Evolutionary conservation across 352 stramenopile species (phyloP), one percentile per base, ranked within the genome.

Genomic region (Phytophthora capsici): DNA sequence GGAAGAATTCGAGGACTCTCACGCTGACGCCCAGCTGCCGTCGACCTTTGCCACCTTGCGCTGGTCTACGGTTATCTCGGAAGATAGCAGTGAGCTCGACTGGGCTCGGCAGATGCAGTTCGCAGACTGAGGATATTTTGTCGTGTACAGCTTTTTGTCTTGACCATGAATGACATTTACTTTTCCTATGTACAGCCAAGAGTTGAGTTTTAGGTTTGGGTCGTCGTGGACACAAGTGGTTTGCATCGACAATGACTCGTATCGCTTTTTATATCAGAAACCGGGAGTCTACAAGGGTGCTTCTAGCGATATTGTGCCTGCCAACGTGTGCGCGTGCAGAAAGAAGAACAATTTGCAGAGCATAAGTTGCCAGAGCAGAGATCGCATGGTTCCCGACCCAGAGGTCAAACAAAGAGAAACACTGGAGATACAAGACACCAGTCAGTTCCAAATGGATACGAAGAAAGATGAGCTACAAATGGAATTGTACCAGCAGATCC

Each of bases 51-150:
- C 83, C 10, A 75, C 84, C 12, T 75, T 94, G 46, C 79, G 82
- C 20, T 96, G 88, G 88, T 80, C 84, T 20, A 88, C 83, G 0
- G 81, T 93, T 32, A 82, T 96, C 25, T 89, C 84, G 2, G 88
- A 94, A 51, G 88, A 94, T 59, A 94, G 84, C 64, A 91, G 84
- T 50, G 88, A 96, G 52, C 63, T 96, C 44, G 83, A 89, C n/a
- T 96, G 86, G 86, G 77, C 82, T 45, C 70, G 81, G 30, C 77
- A 70, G 48, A 80, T 94, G 75, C 69, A 91, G 56, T 84, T 94
- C 30, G 58, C 67, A 47, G 50, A 71, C 50, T 74, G 36, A 75
- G 48, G 25, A 32, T 59, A 45, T 60, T 66, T 56, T 63, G 44
- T 52, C 48, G 23, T 46, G 17, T 47, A 64, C 54, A 70, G 22